phyloP scores from a whole-genome alignment of 2,329 filamentous ascomycete species.

The Penicillium brevicompactum region DNA sequence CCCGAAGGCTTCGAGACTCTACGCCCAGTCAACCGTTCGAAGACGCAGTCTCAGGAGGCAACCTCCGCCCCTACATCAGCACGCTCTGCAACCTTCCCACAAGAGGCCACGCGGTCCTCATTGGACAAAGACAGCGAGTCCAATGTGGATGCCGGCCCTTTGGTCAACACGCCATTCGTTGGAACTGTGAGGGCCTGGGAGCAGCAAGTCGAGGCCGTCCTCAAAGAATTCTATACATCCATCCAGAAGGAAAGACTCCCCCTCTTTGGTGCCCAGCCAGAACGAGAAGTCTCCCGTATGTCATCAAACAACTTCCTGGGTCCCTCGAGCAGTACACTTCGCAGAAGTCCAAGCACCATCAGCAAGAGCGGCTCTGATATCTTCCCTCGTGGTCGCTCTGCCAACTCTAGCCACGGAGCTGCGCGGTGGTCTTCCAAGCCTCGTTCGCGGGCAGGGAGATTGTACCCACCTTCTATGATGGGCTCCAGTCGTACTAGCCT shows the following conservation, averaged over 20 bases:
- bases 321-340: conserved; percentile 67
- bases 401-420: conserved; percentile 64
- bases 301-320: conserved; percentile 68
- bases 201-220: conserved; percentile 80
- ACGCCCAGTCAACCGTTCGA: conserved; percentile 34
- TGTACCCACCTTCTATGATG: conserved; percentile 77
- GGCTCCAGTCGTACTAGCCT: conserved; percentile 92
- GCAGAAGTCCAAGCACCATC: conserved; percentile 84
- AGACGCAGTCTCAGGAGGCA: conserved; percentile 44
- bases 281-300: conserved; percentile 40
- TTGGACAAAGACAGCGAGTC: conserved; percentile 28
- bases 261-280: conserved; percentile 69
- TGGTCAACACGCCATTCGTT: conserved; percentile 76
- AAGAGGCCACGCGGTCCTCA: conserved; percentile 15
- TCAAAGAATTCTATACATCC: conserved; percentile 88
- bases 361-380: conserved; percentile 89
- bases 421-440: conserved; percentile 84
- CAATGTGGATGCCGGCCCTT: conserved; percentile 56
- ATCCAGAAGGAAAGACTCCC: conserved; percentile 87
- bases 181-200: conserved; percentile 83
- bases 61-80: conserved; percentile 21
- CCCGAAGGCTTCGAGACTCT: conserved; percentile 66
- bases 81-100: conserved; percentile 23
- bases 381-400: conserved; percentile 69
- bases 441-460: conserved; percentile 70